Conservation (phyloP, 179 eudicot species). For the Beta lomatogona region DNA sequence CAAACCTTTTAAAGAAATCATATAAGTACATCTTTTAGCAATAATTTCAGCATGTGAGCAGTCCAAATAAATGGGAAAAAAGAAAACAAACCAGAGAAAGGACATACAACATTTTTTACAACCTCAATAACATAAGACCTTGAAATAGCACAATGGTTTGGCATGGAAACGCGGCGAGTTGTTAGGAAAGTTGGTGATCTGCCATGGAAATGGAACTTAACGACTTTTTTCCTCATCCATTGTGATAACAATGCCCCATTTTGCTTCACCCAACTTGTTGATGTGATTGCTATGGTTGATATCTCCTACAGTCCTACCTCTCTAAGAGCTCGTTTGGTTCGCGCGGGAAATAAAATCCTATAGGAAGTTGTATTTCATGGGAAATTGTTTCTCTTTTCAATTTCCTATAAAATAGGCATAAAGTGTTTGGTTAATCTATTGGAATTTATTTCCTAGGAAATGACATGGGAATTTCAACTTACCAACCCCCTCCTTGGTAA, state of each 20-base stretch:
- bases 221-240: slow-evolving; percentile 37
- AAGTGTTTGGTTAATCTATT: no score
- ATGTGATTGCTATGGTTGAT: slow-evolving; percentile 34
- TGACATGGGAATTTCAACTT: no score
- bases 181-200: slow-evolving; percentile 27
- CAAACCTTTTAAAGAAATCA: neutral
- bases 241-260: slow-evolving; percentile 34
- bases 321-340: no score
- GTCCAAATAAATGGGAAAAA: no score
- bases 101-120: slow-evolving; percentile 53
- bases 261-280: slow-evolving; percentile 29
- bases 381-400: no score
- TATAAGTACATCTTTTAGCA: neutral
- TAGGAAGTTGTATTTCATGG: no score
- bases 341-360: no score
- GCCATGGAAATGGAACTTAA: slow-evolving; percentile 21
- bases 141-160: slow-evolving; percentile 40
- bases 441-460: no score
- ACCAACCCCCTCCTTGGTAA: no score
- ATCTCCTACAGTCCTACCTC: slow-evolving; percentile 11
- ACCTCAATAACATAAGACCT: slow-evolving; percentile 52
- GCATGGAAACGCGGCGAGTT: slow-evolving; percentile 43
- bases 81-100: neutral
- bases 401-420: no score
- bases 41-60: neutral